Percentiles rank a stretch among this genome's conserved stretches.
Evolutionary conservation across 768 basidiomycete genomes (phyloP).

Genomic region (Tephrocybe rancida): DNA sequence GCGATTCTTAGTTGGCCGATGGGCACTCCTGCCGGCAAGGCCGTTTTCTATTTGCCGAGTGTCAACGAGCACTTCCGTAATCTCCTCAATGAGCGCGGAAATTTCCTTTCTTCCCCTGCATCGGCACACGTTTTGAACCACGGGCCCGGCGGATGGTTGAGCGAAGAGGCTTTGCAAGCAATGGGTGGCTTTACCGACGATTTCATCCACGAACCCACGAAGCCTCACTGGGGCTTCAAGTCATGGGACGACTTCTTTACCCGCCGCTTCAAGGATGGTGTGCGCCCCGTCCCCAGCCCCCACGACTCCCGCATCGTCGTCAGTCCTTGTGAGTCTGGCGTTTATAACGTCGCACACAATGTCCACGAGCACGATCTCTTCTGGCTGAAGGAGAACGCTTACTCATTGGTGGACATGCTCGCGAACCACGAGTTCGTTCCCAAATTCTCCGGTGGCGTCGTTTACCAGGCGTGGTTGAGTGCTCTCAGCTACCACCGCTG

Average conservation of each 20-base stretch:
- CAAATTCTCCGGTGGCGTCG: constrained; percentile 43
- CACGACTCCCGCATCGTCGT: constrained; percentile 33
- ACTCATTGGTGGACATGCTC: constrained; percentile 53
- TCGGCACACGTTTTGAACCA: constrained; percentile 45
- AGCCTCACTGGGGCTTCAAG: constrained; percentile 7
- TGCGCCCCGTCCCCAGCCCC: constrained; percentile 34
- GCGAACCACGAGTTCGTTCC: constrained; percentile 28
- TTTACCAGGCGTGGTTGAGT: constrained; percentile 55
- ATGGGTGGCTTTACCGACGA: constrained; percentile 7
- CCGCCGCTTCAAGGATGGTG: constrained; percentile 32
- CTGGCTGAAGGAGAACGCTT: constrained; percentile 56
- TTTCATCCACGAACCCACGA: constrained; percentile 4
- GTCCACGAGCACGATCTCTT: constrained; percentile 43
- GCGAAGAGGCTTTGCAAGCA: constrained; percentile 14
- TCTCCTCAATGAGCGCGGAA: constrained; percentile 52
- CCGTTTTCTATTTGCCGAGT: constrained; percentile 38
- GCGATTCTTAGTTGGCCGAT: constrained; percentile 44
- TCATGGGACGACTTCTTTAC: constrained; percentile 50
- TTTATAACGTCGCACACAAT: constrained; percentile 37
- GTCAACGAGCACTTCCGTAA: constrained; percentile 51
- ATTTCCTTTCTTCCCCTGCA: constrained; percentile 43
- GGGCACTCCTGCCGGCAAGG: constrained; percentile 32
- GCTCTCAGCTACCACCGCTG: constrained; percentile 55
- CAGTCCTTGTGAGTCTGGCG: constrained; percentile 49
- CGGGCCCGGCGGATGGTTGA: constrained; percentile 50